Evolutionary conservation across 2,329 filamentous ascomycete genomes (phyloP), one percentile per base, ranked within the genome.

Genomic region (Phoma sp.): DNA sequence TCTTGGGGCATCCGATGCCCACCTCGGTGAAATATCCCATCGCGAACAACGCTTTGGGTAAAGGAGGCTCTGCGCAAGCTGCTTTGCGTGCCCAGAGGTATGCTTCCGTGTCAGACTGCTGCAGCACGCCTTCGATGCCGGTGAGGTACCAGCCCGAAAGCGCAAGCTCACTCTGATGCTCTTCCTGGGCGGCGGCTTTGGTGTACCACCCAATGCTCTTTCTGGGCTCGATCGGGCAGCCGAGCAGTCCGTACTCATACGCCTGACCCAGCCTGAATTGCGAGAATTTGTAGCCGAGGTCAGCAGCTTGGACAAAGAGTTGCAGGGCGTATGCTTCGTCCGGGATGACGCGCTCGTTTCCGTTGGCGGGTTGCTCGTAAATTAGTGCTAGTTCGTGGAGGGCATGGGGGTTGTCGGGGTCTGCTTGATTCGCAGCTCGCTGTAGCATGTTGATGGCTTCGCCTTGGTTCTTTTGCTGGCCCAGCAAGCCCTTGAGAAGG

Each of bases 1-100:
- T 96, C 7, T 89, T 86, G 13, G 88, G 82, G 60, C 91, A 87
- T 27, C 95, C 95, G 65, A 99, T 98, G 10, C 95, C 95, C 43
- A 95, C 88, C 76, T 99, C 95, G 0, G 91, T 96, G 71, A 96
- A 97, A 77, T 98, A 97, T 0, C 95, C 95, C 89, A 99, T 96
- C 0, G 93, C 95, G 77, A 97, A 98, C 78, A 98, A 90, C 0
- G 95, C 95, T 80, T 98, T 99, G 7, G 91, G 87, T 33, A 97
- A 77, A 2, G 79, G 79, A 10, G 78, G 78, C 41, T 93, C 92
- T 3, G 91, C 89, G 60, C 88, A 86, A 0, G 95, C 95, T 2
- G 95, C 93, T 76, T 97, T 98, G 22, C 93, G 83, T 9, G 95
- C 93, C 95, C 95, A 99, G 2, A 99, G 83, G 73, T 97, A 99